These are phyloP conservation scores for Monilinia laxa DNA, from an alignment of 2,329 filamentous ascomycete genomes.

Conservation along the genomic window DNA sequence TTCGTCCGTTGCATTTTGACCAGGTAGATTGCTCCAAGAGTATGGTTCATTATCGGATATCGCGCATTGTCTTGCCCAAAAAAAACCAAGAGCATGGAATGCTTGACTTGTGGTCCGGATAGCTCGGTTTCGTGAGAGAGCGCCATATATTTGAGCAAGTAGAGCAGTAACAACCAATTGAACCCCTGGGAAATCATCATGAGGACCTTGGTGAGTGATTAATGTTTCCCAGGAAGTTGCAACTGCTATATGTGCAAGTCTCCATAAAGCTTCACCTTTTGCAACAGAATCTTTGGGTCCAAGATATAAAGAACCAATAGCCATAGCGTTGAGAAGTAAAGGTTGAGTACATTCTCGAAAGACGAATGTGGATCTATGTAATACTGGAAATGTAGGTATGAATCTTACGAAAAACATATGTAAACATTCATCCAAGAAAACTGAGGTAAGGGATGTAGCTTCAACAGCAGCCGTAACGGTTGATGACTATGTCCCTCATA, in stretches of 20 bases:
- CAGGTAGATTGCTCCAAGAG: slow-evolving; percentile 23
- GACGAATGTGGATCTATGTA: slow-evolving; percentile 41
- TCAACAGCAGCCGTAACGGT: too few species aligned
- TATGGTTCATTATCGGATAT: slow-evolving; percentile 45
- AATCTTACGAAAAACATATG: too few species aligned
- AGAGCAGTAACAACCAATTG: slow-evolving; percentile 28
- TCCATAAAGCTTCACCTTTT: slow-evolving; percentile 48
- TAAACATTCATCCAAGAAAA: too few species aligned
- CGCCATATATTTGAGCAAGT: slow-evolving; percentile 46
- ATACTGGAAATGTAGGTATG: too few species aligned
- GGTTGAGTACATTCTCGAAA: slow-evolving; percentile 47
- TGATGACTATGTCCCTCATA: not conserved
- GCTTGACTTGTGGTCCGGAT: slow-evolving; percentile 47
- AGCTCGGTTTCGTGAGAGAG: slow-evolving; percentile 45
- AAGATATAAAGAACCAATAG: slow-evolving; percentile 48
- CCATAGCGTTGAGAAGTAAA: slow-evolving; percentile 47
- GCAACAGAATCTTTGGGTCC: slow-evolving; percentile 46
- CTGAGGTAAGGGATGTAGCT: too few species aligned
- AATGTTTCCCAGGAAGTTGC: slow-evolving; percentile 49
- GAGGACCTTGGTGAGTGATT: slow-evolving; percentile 41
- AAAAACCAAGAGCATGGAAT: slow-evolving; percentile 47
- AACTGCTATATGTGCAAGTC: slow-evolving; percentile 46
- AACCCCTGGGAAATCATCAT: too few species aligned
- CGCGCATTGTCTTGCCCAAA: slow-evolving; percentile 48
- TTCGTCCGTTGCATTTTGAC: too few species aligned